Base-by-base conservation (phyloP, 116 monocot genomes). In the Trichopus zeylanicus region DNA sequence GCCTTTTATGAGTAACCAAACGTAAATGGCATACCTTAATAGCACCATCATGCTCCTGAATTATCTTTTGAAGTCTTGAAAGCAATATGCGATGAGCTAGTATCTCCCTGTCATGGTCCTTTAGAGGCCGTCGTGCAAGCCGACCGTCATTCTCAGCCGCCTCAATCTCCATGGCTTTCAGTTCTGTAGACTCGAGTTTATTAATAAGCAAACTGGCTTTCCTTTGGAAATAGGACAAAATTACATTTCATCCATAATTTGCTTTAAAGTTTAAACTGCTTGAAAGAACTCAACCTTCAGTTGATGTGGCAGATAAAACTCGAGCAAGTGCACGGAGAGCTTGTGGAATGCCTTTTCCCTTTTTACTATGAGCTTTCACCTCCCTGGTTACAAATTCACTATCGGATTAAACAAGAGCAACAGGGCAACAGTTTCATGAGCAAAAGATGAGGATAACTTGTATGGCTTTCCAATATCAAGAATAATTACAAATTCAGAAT, bases 271-370 rank as follows among this genome's bases (percentile, higher is more conserved):
- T 55, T 13, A 25, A 54, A 54, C 5, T 23, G 26, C 22, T 20
- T 46, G 26, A 38, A 52, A 52, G 19, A 12, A 6, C 9, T 12
- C 18, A 64, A 92, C 92, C 92, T 77, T 78, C 68, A 48, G 48
- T 35, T 67, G 93, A 77, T 29, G 62, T 77, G 20, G 82, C 73
- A 52, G 75, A 82, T 70, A 85, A 63, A 69, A 93, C 62, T 20
- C 93, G 76, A 30, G 72, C 72, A 75, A 80, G 85, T 75, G 88
- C 88, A 62, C 81, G 88, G 21, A 93, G 76, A 29, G 85, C 73
- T 38, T 67, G 79, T 18, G 88, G 88, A 62, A 93, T 85, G 33
- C 93, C 93, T 53, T 73, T 82, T 33, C 87, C 79, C 63, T 70
- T 92, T 29, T 73, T 75, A 29, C 48, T 62, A 32, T 52, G 37